A percentile compares a stretch with the other conserved stretches of the same genome.
These are phyloP conservation scores for Haematococcus sp. DNA, from an alignment of 139 green algal genomes.

Conservation along the genomic window DNA sequence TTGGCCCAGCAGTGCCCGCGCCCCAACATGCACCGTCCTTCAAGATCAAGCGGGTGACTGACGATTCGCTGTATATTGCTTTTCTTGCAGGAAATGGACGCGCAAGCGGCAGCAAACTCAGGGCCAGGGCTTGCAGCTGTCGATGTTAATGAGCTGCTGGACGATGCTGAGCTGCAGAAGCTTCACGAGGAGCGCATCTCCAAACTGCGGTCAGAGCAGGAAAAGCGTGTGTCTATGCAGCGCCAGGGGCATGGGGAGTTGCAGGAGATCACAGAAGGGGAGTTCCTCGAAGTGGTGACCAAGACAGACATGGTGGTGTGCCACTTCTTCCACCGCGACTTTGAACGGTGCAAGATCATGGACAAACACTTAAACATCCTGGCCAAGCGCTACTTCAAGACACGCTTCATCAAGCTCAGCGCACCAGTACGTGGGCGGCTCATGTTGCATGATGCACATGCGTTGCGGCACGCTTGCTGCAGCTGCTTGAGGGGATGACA, in stretches of 20 bases:
- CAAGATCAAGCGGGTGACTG: neutral
- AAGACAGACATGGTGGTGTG: conserved; percentile 72
- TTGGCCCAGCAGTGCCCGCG: neutral
- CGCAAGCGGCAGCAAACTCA: conserved; percentile 44
- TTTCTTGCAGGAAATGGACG: conserved; percentile 28
- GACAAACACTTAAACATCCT: conserved; percentile 87
- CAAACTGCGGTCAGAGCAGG: conserved; percentile 71
- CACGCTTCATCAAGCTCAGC: conserved; percentile 89
- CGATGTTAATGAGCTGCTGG: conserved; percentile 80
- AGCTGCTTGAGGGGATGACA: no score
- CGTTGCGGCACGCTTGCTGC: no score
- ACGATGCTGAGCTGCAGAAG: conserved; percentile 65
- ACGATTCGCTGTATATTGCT: neutral
- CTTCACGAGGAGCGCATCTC: conserved; percentile 71
- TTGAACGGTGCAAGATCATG: conserved; percentile 95
- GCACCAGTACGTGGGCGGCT: conserved; percentile 57
- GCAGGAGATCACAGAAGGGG: conserved; percentile 76
- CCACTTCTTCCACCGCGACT: conserved; percentile 96
- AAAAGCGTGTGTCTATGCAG: conserved; percentile 74
- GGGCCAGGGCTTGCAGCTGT: conserved; percentile 27
- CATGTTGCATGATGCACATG: neutral
- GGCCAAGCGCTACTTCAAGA: conserved; percentile 78
- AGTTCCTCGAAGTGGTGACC: conserved; percentile 92
- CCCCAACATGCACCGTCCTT: no score
- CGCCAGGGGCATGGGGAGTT: conserved; percentile 80